Percentiles rank a stretch among this genome's conserved stretches.
Evolutionary conservation across 2,329 filamentous ascomycete species (phyloP).

Genomic region (Ambrosiella beaveri): DNA sequence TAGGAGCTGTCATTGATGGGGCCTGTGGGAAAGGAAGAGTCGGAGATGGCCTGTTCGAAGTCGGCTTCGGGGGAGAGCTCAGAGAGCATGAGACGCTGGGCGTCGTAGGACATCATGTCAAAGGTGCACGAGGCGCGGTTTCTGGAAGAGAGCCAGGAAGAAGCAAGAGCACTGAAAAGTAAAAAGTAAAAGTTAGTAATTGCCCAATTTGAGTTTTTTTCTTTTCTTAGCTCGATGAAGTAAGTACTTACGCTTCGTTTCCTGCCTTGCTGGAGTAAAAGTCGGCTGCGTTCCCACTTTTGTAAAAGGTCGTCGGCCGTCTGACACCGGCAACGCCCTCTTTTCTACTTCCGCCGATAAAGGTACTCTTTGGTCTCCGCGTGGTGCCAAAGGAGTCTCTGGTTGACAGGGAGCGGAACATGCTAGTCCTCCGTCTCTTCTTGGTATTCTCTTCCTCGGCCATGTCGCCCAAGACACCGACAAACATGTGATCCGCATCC

Average conservation of each 20-base stretch:
- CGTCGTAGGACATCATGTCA: slow-evolving; percentile 28
- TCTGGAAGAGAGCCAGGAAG: slow-evolving; percentile 13
- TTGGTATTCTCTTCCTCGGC: slow-evolving; percentile 3
- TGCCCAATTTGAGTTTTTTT: neutral
- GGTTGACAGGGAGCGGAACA: slow-evolving; percentile 10
- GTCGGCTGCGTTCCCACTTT: slow-evolving; percentile 1
- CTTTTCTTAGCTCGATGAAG: neutral
- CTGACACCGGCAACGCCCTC: neutral
- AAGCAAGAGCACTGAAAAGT: slow-evolving; percentile 2
- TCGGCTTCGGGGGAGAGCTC: slow-evolving; percentile 20
- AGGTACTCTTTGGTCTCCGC: slow-evolving; percentile 5
- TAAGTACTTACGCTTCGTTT: slow-evolving; percentile 10
- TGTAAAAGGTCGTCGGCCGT: slow-evolving; percentile 5
- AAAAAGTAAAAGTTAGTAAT: neutral
- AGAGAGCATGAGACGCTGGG: slow-evolving; percentile 25
- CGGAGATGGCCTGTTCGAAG: slow-evolving; percentile 20
- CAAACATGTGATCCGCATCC: slow-evolving; percentile 9
- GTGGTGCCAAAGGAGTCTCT: slow-evolving; percentile 1
- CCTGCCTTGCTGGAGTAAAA: slow-evolving; percentile 11
- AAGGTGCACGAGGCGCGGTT: slow-evolving; percentile 26
- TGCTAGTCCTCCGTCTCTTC: slow-evolving; percentile 8
- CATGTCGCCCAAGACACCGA: slow-evolving; percentile 9
- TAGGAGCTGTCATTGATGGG: slow-evolving; percentile 10
- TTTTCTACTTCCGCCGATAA: slow-evolving; percentile 1
- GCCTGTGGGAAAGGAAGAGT: slow-evolving; percentile 21